These are phyloP conservation scores for Pestalotiopsis fici DNA, from an alignment of 2,329 filamentous ascomycete genomes.

Conservation along the genomic window DNA sequence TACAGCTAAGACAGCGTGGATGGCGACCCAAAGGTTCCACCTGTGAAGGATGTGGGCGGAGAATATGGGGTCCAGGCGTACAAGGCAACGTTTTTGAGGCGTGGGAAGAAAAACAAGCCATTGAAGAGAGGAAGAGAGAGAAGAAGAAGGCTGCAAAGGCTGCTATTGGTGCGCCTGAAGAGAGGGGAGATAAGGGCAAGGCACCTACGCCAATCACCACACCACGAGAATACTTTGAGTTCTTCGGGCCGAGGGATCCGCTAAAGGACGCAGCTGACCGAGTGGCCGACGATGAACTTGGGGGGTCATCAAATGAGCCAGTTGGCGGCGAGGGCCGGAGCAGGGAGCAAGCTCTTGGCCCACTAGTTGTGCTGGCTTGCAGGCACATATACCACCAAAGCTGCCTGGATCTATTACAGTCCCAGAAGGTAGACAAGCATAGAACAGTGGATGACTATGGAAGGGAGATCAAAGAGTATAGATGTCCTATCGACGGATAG, in stretches of 20 bases:
- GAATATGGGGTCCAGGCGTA: conserved; percentile 88
- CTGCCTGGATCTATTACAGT: conserved; percentile 68
- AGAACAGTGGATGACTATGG: conserved; percentile 44
- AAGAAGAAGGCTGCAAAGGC: conserved; percentile 41
- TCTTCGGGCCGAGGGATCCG: conserved; percentile 24
- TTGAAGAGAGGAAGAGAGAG: conserved; percentile 46
- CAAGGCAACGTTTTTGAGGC: conserved; percentile 76
- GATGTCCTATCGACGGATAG: conserved; percentile 59
- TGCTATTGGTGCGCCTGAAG: conserved; percentile 19
- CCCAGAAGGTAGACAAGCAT: conserved; percentile 45
- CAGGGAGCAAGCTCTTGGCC: conserved; percentile 56
- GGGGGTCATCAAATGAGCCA: conserved; percentile 36
- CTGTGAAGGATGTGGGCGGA: conserved; percentile 81
- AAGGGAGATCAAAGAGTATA: conserved; percentile 47
- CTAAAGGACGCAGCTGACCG: conserved; percentile 33
- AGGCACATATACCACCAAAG: conserved; percentile 70
- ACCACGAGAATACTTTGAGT: conserved; percentile 20
- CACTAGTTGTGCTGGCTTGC: conserved; percentile 69
- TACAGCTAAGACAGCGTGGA: conserved; percentile 75
- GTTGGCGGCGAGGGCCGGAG: conserved; percentile 30
- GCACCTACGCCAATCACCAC: conserved; percentile 12
- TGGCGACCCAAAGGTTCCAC: conserved; percentile 87
- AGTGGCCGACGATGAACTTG: conserved; percentile 32
- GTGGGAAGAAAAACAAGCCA: conserved; percentile 68
- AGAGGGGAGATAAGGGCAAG: conserved; percentile 38